A percentile compares a stretch with the other conserved stretches of the same genome.
These are phyloP conservation scores for Silene vulgaris DNA, from an alignment of 179 eudicot genomes.

Conservation along the genomic window DNA sequence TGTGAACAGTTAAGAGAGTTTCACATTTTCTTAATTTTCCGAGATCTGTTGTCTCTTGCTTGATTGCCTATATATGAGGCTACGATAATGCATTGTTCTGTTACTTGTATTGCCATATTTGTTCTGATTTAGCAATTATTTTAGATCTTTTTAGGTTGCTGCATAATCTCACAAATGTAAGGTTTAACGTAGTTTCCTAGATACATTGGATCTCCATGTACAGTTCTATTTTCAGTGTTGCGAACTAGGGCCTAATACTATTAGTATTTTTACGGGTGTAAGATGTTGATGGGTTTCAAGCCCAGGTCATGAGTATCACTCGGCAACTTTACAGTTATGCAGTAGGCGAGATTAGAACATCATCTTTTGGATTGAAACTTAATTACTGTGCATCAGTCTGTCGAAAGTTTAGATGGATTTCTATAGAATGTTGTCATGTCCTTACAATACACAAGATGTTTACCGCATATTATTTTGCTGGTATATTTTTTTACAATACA, in stretches of 20 bases:
- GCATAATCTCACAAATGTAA: too few relatives aligned
- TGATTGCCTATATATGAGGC: background rate
- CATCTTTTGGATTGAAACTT: background rate
- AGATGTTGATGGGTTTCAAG: too few relatives aligned
- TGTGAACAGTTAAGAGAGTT: constrained; percentile 49
- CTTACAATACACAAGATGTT: background rate
- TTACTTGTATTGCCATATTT: too few relatives aligned
- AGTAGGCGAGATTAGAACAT: background rate
- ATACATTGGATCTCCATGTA: too few relatives aligned
- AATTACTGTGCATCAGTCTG: background rate
- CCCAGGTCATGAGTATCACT: too few relatives aligned
- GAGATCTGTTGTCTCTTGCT: background rate
- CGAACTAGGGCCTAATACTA: too few relatives aligned
- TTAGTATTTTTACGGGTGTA: too few relatives aligned
- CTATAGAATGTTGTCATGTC: background rate
- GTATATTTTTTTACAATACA: constrained; percentile 1
- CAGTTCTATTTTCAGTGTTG: too few relatives aligned
- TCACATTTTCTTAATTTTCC: background rate
- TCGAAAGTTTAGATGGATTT: background rate
- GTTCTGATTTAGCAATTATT: too few relatives aligned
- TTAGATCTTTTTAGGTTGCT: too few relatives aligned
- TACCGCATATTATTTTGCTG: background rate
- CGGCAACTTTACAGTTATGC: too few relatives aligned
- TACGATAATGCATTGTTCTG: background rate
- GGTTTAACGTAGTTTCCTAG: too few relatives aligned